These are phyloP conservation scores for Dipodascopsis uninucleata DNA, from an alignment of 805 yeast species.

Conservation along the genomic window DNA sequence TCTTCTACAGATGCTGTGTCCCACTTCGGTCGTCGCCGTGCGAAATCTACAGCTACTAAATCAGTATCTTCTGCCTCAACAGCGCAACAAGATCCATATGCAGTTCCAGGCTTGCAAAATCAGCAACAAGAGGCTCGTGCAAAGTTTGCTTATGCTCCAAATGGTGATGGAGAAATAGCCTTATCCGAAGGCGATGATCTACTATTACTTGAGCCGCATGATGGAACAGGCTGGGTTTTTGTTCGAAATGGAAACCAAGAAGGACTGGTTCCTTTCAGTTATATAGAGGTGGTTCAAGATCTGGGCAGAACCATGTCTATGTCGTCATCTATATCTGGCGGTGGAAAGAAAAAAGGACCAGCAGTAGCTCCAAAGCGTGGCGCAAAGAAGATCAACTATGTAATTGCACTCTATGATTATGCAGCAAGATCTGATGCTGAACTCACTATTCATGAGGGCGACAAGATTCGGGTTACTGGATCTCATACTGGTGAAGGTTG, in stretches of 20 bases:
- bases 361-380: conserved; percentile 77
- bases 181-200: conserved; percentile 60
- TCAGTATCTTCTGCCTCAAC: conserved; percentile 6
- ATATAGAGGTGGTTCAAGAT: conserved; percentile 46
- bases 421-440: conserved; percentile 78
- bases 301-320: conserved; percentile 23
- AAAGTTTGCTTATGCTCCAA: conserved; percentile 59
- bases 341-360: conserved; percentile 57
- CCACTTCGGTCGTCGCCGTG: conserved; percentile 16
- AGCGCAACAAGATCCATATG: conserved; percentile 18
- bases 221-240: conserved; percentile 90
- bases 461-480: conserved; percentile 58
- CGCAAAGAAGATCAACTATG: conserved; percentile 58
- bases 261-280: conserved; percentile 86
- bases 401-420: conserved; percentile 72
- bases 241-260: conserved; percentile 50
- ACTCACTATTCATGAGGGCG: conserved; percentile 67
- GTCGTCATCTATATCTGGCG: conserved; percentile 22
- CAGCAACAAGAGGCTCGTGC: conserved; percentile 45
- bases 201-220: conserved; percentile 61
- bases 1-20: conserved; percentile 9
- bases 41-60: conserved; percentile 10
- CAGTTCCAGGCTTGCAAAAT: conserved; percentile 3
- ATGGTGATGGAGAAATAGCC: conserved; percentile 72
- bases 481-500: conserved; percentile 82